phyloP scores from a whole-genome alignment of 345 rosid genomes.

The Euphorbia lathyris region DNA sequence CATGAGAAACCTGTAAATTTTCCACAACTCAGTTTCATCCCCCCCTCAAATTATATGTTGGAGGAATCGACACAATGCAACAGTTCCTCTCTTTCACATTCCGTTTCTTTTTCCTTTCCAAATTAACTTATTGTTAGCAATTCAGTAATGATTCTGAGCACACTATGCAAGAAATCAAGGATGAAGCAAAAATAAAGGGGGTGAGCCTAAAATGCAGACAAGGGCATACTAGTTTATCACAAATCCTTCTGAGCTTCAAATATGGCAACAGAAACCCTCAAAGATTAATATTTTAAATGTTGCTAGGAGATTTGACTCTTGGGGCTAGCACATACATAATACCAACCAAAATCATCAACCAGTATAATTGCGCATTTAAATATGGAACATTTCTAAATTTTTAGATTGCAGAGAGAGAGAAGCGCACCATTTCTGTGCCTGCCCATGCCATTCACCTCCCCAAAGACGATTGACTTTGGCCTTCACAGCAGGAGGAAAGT shows the following conservation, averaged over 20 bases:
- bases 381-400: not conserved
- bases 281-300: not conserved
- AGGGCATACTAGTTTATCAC: not conserved
- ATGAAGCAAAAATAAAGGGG: not conserved
- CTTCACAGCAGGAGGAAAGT: conserved; percentile 89
- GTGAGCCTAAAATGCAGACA: not conserved
- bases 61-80: not conserved
- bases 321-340: not conserved
- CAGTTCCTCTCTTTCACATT: not conserved
- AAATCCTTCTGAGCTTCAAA: not conserved
- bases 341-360: not conserved
- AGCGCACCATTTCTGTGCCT: conserved; percentile 88
- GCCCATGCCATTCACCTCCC: conserved; percentile 99
- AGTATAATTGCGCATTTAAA: not conserved
- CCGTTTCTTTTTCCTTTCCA: not conserved
- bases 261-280: not conserved
- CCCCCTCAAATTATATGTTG: not conserved
- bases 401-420: not conserved
- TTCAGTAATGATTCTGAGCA: not conserved
- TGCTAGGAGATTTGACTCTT: not conserved
- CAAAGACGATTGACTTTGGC: conserved; percentile 95
- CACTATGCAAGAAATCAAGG: not conserved
- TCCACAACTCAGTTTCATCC: conserved; percentile 9
- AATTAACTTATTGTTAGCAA: not conserved
- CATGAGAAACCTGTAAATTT: conserved; percentile 70